Conservation (phyloP, 768 basidiomycete genomes). For the Naganishia friedmannii region DNA sequence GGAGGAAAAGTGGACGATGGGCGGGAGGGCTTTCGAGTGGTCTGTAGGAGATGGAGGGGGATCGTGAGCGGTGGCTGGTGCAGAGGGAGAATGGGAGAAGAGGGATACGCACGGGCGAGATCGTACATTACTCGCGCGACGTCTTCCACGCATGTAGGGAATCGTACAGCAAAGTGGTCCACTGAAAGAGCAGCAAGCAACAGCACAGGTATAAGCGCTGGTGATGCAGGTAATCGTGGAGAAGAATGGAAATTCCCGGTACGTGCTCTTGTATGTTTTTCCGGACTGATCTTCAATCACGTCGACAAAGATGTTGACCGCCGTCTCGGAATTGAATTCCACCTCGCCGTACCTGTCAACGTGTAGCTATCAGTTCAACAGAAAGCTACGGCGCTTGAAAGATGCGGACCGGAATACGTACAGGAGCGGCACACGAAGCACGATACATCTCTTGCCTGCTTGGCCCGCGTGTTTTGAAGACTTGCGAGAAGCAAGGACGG, state of each 20-base stretch:
- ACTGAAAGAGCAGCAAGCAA: slow-evolving; percentile 47
- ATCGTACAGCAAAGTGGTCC: slow-evolving; percentile 91
- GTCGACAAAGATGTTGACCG: slow-evolving; percentile 83
- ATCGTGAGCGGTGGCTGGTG: not conserved
- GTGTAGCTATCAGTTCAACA: not conserved
- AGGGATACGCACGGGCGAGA: slow-evolving; percentile 61
- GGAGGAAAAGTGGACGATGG: slow-evolving; percentile 80
- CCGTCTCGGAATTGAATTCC: slow-evolving; percentile 77
- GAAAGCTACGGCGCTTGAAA: not conserved
- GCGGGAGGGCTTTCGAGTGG: slow-evolving; percentile 58
- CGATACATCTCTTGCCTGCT: slow-evolving; percentile 52
- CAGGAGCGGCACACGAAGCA: slow-evolving; percentile 89
- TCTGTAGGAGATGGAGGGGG: slow-evolving; percentile 42
- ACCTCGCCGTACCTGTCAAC: slow-evolving; percentile 76
- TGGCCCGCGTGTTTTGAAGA: slow-evolving; percentile 54
- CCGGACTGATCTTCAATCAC: slow-evolving; percentile 81
- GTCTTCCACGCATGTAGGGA: slow-evolving; percentile 85
- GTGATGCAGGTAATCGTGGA: too few relatives aligned
- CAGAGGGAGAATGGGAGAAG: slow-evolving; percentile 9
- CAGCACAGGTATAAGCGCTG: not conserved
- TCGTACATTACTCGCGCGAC: slow-evolving; percentile 80
- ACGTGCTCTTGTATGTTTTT: slow-evolving; percentile 69
- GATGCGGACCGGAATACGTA: slow-evolving; percentile 51
- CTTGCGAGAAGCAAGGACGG: slow-evolving; percentile 61
- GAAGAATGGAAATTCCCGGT: too few relatives aligned